Evolutionary conservation across 2,329 filamentous ascomycete genomes (phyloP).

Genomic region (Venturia carpophila): DNA sequence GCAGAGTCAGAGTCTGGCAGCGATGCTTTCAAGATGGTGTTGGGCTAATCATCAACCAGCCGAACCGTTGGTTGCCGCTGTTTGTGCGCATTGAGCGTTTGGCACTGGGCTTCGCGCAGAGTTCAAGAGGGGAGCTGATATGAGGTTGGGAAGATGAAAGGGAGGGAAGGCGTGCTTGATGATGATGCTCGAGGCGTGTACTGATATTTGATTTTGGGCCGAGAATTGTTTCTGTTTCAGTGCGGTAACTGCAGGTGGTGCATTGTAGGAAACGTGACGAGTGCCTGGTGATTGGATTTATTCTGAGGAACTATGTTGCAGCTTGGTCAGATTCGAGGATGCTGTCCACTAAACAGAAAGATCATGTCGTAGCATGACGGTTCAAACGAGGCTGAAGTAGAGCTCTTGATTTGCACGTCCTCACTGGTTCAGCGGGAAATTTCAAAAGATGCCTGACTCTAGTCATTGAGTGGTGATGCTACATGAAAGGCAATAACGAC

Average conservation of each 20-base stretch:
- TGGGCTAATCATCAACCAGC: not conserved
- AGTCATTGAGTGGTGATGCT: slow-evolving; percentile 5
- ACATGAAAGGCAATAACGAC: not conserved
- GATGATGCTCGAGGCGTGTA: not conserved
- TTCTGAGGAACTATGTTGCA: not conserved
- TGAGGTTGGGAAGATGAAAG: not conserved
- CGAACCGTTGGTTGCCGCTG: not conserved
- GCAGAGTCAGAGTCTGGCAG: slow-evolving; percentile 1
- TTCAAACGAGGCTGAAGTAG: not conserved
- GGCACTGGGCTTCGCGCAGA: not conserved
- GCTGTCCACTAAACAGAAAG: not conserved
- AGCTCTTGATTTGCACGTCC: not conserved
- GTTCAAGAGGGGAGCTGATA: not conserved
- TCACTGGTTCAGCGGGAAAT: not conserved
- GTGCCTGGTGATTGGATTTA: not conserved
- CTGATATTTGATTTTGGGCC: no score
- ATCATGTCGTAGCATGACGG: not conserved
- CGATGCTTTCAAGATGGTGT: not conserved
- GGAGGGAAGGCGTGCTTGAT: not conserved
- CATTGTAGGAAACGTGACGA: not conserved
- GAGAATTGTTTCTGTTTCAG: not conserved
- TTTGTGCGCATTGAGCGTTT: slow-evolving; percentile 10
- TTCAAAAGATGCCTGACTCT: not conserved
- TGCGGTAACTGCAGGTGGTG: not conserved
- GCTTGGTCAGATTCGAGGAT: not conserved